Percentiles rank a stretch among this genome's conserved stretches.
Evolutionary conservation across 1,284 basidiomycete species (phyloP).

Genomic region (Wolfiporia cocos): DNA sequence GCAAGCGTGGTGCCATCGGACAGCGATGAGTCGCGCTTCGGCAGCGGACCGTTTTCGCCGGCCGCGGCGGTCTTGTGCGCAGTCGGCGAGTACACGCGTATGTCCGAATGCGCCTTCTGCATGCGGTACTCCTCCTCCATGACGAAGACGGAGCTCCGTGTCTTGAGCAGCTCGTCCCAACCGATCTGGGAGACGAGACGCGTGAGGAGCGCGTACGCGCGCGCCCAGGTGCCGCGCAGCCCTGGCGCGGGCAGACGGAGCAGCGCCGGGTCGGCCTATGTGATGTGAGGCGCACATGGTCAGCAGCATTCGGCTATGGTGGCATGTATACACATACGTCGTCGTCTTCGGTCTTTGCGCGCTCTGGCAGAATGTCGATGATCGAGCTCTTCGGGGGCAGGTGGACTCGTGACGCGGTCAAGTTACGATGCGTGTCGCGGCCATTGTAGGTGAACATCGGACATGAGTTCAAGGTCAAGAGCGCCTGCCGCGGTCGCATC

Average conservation of each 20-base stretch:
- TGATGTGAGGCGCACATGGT: neutral
- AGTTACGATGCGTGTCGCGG: constrained; percentile 86
- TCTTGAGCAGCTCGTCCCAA: constrained; percentile 97
- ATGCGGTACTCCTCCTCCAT: constrained; percentile 99
- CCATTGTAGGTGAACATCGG: constrained; percentile 99
- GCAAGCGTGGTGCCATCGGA: constrained; percentile 21
- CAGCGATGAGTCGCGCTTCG: constrained; percentile 15
- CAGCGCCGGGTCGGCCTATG: constrained; percentile 85
- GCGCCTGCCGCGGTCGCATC: constrained; percentile 42
- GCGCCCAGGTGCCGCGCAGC: constrained; percentile 91
- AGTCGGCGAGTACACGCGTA: constrained; percentile 28
- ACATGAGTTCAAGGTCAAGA: constrained; percentile 96
- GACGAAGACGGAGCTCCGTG: constrained; percentile 92
- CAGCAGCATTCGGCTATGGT: neutral
- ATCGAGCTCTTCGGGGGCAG: constrained; percentile 85
- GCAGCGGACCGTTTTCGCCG: constrained; percentile 23
- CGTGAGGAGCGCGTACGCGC: constrained; percentile 89
- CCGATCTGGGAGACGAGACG: constrained; percentile 90
- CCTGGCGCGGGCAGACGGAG: constrained; percentile 92
- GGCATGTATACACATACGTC: constrained; percentile 60
- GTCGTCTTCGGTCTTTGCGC: constrained; percentile 75
- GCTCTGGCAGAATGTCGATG: constrained; percentile 72
- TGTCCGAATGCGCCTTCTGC: constrained; percentile 70
- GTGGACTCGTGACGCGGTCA: constrained; percentile 80
- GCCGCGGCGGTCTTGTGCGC: constrained; percentile 49